Base-by-base conservation (phyloP, 257 asterid genomes). In the Knoxia roxburghii region DNA sequence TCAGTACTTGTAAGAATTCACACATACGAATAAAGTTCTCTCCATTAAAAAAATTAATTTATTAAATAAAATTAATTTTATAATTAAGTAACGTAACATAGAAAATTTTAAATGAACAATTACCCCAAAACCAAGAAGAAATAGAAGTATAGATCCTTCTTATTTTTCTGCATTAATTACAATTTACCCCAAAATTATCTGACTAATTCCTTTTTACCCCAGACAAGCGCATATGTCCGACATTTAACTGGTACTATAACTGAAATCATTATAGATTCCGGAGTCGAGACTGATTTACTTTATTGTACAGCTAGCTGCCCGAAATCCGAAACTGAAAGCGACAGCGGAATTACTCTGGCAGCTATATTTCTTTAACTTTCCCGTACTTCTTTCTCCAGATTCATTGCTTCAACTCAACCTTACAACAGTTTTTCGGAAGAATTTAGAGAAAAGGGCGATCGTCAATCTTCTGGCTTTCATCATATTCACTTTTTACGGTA, bases 331-430 rank as follows among this genome's bases (percentile, higher is more conserved):
- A 24, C 63, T 12, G 46, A 61, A 52, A 52, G 39, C 12, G 71
- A 72, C 65, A 39, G 10, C 50, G n/a, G 65, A 64, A 35, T 30
- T 60, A 7, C 29, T 54, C 75, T 68, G 64, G 45, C 41, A 32
- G 6, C 29, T 18, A 40, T 20, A 61, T 14, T 50, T 37, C 57
- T 2, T 24, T 35, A 27, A 24, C 4, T 32, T 29, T 35, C 8
- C 3, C 0, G 1, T 30, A 1, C 0, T 1, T 30, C 0, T 7
- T 37, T 50, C 1, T 12, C 7, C 35, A 21, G 30, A 46, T 64
- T 41, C 62, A 53, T 40, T 10, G 39, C 49, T 57, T 40, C 45
- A 53, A 41, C 17, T 41, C n/a, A n/a, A n/a, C n/a, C n/a, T n/a
- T n/a, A n/a, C 64, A 57, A 40, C 51, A 40, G 18, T 35, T 43